phyloP scores from a whole-genome alignment of 2,329 filamentous ascomycete species.

The Exophiala xenobiotica region DNA sequence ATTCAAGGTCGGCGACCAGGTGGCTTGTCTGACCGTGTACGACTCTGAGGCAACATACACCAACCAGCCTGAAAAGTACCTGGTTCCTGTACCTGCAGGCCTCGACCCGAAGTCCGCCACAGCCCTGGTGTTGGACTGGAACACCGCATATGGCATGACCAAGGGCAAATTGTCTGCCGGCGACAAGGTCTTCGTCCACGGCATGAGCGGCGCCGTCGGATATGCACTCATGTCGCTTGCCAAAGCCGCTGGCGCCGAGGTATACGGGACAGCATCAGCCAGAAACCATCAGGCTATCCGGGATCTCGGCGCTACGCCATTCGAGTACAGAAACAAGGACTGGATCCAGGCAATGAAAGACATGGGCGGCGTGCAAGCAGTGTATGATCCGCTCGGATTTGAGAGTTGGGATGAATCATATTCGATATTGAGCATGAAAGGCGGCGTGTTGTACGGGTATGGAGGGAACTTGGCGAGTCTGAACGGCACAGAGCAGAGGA shows the following conservation, averaged over 20 bases:
- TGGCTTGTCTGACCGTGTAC: constrained; percentile 35
- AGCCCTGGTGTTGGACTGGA: constrained; percentile 49
- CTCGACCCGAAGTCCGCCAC: constrained; percentile 45
- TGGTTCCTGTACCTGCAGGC: constrained; percentile 44
- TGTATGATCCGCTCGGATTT: constrained; percentile 53
- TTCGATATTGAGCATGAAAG: constrained; percentile 43
- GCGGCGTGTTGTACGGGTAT: constrained; percentile 30
- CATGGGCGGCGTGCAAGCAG: constrained; percentile 48
- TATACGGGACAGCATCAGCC: constrained; percentile 52
- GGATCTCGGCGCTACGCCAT: constrained; percentile 43
- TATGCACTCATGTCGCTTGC: constrained; percentile 45
- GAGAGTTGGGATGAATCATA: constrained; percentile 54
- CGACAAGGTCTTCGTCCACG: constrained; percentile 53
- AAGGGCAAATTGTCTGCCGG: constrained; percentile 43
- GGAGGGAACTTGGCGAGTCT: constrained; percentile 6
- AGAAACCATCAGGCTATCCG: constrained; percentile 47
- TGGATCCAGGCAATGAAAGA: constrained; percentile 50
- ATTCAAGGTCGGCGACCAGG: constrained; percentile 32
- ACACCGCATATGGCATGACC: constrained; percentile 17
- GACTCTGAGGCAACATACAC: constrained; percentile 45
- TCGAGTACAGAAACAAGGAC: constrained; percentile 50
- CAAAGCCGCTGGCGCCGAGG: constrained; percentile 45
- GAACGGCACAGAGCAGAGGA: neutral
- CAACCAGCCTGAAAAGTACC: constrained; percentile 50
- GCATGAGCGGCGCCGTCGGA: constrained; percentile 52